Conservation (phyloP, 2,329 filamentous ascomycete species). For the Botrytis cinerea region DNA sequence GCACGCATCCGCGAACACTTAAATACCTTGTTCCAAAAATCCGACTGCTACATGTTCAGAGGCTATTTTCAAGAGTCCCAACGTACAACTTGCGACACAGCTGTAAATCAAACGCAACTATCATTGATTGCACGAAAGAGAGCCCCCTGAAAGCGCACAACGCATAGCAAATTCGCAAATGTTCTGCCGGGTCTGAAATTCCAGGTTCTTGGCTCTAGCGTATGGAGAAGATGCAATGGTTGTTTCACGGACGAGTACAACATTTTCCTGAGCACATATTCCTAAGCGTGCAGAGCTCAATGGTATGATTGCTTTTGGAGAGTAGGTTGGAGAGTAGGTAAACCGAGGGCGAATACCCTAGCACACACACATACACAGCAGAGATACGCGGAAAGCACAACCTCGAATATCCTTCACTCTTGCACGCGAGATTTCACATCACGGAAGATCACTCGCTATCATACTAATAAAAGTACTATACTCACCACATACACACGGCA, state of each 20-base stretch:
- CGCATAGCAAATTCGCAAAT: not conserved
- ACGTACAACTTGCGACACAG: not conserved
- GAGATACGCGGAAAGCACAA: not conserved
- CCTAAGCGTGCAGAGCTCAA: not conserved
- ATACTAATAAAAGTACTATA: too few relatives aligned
- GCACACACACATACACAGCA: not conserved
- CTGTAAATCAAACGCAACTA: not conserved
- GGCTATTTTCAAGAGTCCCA: not conserved
- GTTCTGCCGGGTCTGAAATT: slow-evolving; percentile 9
- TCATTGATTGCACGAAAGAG: not conserved
- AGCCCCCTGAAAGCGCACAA: not conserved
- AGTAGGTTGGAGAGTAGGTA: too few relatives aligned
- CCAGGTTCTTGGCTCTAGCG: slow-evolving; percentile 10
- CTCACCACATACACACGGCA: not conserved
- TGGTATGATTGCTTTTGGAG: not conserved
- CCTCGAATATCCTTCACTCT: not conserved
- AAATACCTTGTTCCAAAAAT: not conserved
- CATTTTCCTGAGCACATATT: not conserved
- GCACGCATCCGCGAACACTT: not conserved
- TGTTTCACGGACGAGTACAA: not conserved
- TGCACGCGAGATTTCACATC: not conserved
- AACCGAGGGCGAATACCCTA: not conserved
- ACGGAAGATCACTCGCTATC: too few relatives aligned
- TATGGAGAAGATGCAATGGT: not conserved
- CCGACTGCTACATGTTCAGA: not conserved